Base-by-base conservation (phyloP, 2,329 filamentous ascomycete genomes). In the Talaromyces rugulosus region DNA sequence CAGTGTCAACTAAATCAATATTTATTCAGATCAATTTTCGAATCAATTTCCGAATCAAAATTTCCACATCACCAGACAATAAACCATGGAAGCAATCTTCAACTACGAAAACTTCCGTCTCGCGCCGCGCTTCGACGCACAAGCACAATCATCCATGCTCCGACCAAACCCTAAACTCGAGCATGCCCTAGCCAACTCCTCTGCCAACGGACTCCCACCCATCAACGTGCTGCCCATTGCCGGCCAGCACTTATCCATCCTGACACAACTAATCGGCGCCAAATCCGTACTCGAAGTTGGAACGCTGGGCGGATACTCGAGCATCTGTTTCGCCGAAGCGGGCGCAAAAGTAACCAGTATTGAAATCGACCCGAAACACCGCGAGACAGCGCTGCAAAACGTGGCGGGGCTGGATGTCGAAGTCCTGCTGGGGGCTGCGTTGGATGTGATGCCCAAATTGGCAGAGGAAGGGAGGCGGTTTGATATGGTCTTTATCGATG, bases 401-500 rank as follows among this genome's bases (percentile, higher is more conserved):
- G 68, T 81, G 18, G 77, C 76, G 0, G 78, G 78, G 0, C 66
- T 83, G 1, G 67, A 74, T 1, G 76, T 82, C 0, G 77, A 83
- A 1, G 70, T 85, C 1, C 63, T 80, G 1, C 69, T 81, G 0
- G 82, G 82, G 0, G 69, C 76, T 0, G 82, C 76, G 0, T 57
- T 81, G 2, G 78, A 83, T 2, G 70, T 79, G 7, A 65, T 82
- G n/a, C 71, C 77, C 0, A 67, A 70, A 58, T 66, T 85, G n/a
- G 70, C 65, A 0, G 70, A 74, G 9, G 77, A 83, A 63, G 75
- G 81, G 12, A 63, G 72, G 55, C 71, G 72, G 52, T 83, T 82
- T 62, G 81, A 81, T 60, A 74, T 85, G 63, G 77, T 81, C 0
- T 85, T 85, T 62, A 80, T 85, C 36, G 82, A 85, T 67, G 83